Evolutionary conservation across 1,139 yeast species (phyloP), one percentile per base, ranked within the genome.

Genomic region (Yamadazyma blattariae): DNA sequence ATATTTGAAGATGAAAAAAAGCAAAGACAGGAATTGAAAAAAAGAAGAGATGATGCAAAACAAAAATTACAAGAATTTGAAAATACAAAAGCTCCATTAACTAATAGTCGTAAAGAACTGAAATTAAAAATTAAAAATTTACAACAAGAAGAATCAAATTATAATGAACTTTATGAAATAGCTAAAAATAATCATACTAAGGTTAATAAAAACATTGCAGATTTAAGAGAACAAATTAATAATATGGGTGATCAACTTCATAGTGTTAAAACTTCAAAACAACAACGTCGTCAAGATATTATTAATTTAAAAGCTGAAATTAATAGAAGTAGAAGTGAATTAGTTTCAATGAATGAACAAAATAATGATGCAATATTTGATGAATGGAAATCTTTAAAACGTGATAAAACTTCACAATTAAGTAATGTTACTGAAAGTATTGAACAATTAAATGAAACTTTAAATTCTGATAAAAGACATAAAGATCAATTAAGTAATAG

Each of bases 1-100:
- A 70, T 72, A 40, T 58, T 77, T 3, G 74, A 77, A 33, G 83
- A 78, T 36, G 63, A 73, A 40, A 79, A 72, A 41, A 57, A 51
- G n/a, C 62, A 62, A 35, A 63, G 67, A 32, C 59, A 64, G 22
- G 52, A 54, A 11, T 59, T 71, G 33, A 77, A 74, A 46, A 47
- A 50, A 15, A 64, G 61, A 21, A 67, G 72, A 38, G 73, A 75
- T 25, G 50, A 51, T 11, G 68, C 75, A 9, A 65, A 67, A 43
- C 41, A 41, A 9, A 52, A 57, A 22, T 45, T 66, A 15, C 51
- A 53, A 8, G 51, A 54, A 3, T 72, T 74, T 40, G 47, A 54
- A 25, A 27, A 37, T 1, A 55, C 48, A 25, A 44, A 54, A 15
- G 41, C 44, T n/a, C 79, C 79, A 2, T 48, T 61, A 42, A 50